Base-by-base conservation (phyloP, 2,329 filamentous ascomycete species). In the Colletotrichum orchidophilum region DNA sequence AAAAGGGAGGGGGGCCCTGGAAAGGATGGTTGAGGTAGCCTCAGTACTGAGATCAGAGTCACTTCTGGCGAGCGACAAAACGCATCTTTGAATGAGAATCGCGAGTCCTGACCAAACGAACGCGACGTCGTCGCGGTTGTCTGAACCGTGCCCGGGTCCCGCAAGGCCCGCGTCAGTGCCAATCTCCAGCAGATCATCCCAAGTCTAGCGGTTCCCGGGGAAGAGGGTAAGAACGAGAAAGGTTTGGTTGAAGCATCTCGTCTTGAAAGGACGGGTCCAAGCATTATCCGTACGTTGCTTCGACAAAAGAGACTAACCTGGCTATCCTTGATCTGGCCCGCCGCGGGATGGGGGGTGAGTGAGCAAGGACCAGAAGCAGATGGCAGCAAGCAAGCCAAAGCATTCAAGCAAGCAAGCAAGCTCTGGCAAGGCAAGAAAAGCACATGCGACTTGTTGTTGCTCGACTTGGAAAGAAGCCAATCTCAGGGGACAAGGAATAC, bases 401-500 rank as follows among this genome's bases (percentile, higher is more conserved):
- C 35, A 18, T 42, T 15, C 35, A 42, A 42, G 35, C 39, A 58
- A 33, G 53, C 27, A 18, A n/a, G n/a, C n/a, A n/a, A n/a, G n/a
- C n/a, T n/a, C n/a, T n/a, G 27, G 15, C 21, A 35, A 6, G 18
- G 49, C 49, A 52, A 52, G 49, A 9, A 21, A 54, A 63, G 60
- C 46, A 63, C 60, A 64, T 57, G 62, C 29, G 15, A 39, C 31
- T 31, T 55, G 67, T 35, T 39, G 63, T 31, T 67, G 21, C 63
- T 66, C 57, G 57, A 42, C 55, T 57, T 39, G 67, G 63, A 39
- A 61, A 42, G 39, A 70, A 31, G 67, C n/a, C 50, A 62, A 70
- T 61, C 55, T 70, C 63, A 62, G 63, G 63, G 50, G 35, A 57
- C n/a, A 61, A 70, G 63, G 67, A 39, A 70, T 39, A 57, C 49